Evolutionary conservation across 2,329 filamentous ascomycete genomes (phyloP), one percentile per base, ranked within the genome.

Genomic region (Penicillium sp.): DNA sequence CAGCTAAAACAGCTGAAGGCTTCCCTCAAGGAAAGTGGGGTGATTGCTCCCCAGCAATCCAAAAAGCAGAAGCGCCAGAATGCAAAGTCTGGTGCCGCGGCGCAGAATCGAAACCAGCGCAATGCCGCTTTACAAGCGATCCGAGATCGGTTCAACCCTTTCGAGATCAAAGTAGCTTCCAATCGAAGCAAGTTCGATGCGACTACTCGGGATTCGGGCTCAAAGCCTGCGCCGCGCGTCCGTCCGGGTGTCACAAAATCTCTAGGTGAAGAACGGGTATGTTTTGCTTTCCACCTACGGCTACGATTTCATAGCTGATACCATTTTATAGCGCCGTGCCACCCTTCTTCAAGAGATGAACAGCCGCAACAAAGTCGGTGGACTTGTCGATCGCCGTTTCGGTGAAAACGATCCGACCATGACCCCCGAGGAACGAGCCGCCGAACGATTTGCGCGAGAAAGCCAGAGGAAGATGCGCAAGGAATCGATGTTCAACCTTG

Each of bases 121-220:
- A 81, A 85, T 62, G 84, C 82, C 46, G 87, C 89, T 13, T 77
- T 98, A 52, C 83, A 87, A 59, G 82, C 81, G 47, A 96, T 98
- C 66, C 86, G 93, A 64, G 90, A 97, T 63, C 86, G 90, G 58
- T 97, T 97, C 79, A 98, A 98, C 67, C 93, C 93, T 0, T 98
- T 98, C 70, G 93, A 98, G 65, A 81, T 95, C 66, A 94, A 94
- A 70, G 82, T 86, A 48, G 82, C 85, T 32, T 77, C 84, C 1
- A 79, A 85, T 49, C 86, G 84, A 0, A 83, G 83, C 46, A 97
- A 97, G 62, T 95, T 95, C 55, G 84, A 91, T 35, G 85, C 90
- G 36, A 89, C 87, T 0, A 90, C 78, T 43, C 81, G 80, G 53
- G 79, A 80, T 47, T 58, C 54, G 0, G 55, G 54, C 23, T 76